phyloP scores from a whole-genome alignment of 225 moss, liverwort and hornwort genomes.

The Physcomitrium patens region DNA sequence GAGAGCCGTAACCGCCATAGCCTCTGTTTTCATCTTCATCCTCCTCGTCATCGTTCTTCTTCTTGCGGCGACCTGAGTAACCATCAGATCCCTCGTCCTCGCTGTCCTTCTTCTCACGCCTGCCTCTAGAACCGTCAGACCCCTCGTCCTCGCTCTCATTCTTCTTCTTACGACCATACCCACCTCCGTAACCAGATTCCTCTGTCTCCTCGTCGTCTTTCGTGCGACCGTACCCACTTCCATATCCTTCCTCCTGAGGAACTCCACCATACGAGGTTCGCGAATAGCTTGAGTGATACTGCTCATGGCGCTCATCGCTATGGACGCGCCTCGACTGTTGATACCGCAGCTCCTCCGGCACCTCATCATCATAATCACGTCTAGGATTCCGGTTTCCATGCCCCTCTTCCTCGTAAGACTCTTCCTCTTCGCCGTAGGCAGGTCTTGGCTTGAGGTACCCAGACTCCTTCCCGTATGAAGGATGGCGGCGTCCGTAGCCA shows the following conservation, averaged over 20 bases:
- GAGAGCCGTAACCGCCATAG: constrained; percentile 37
- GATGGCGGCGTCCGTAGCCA: constrained; percentile 39
- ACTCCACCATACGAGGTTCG: constrained; percentile 23
- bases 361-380: constrained; percentile 10
- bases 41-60: not conserved
- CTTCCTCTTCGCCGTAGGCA: constrained; percentile 19
- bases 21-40: not conserved
- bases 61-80: constrained; percentile 3
- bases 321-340: constrained; percentile 1
- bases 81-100: not conserved
- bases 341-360: not conserved
- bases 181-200: not conserved
- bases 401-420: constrained; percentile 16
- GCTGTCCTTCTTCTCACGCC: not conserved
- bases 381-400: constrained; percentile 11
- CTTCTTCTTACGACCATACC: not conserved
- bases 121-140: not conserved
- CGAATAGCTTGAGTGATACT: constrained; percentile 1
- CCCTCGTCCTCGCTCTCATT: not conserved
- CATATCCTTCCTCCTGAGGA: constrained; percentile 11
- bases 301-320: not conserved
- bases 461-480: constrained; percentile 30
- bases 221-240: constrained; percentile 9
- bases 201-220: constrained; percentile 1
- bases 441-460: constrained; percentile 23